phyloP scores from a whole-genome alignment of 2,329 filamentous ascomycete genomes.

The Zymoseptoria passerinii region DNA sequence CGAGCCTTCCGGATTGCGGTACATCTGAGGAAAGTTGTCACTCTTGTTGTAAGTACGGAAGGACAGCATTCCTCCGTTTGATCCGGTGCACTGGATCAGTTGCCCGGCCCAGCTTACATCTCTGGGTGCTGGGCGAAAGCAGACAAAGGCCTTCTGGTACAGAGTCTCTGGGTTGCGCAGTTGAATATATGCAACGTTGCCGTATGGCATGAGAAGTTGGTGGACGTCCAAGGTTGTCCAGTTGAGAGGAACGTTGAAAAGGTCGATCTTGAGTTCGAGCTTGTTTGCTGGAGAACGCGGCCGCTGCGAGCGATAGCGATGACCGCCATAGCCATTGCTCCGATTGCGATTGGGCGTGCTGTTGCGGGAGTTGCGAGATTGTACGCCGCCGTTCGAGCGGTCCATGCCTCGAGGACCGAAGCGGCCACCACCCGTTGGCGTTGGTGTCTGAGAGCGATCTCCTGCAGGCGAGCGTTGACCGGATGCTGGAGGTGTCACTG shows the following conservation, averaged over 20 bases:
- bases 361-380: background rate
- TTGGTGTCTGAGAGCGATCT: background rate
- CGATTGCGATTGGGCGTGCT: background rate
- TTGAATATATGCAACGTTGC: slow-evolving; percentile 16
- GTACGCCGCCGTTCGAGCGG: background rate
- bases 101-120: slow-evolving; percentile 12
- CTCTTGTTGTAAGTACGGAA: slow-evolving; percentile 4
- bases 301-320: background rate
- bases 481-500: background rate
- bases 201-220: slow-evolving; percentile 9
- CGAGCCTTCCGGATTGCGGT: slow-evolving; percentile 4
- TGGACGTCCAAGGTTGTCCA: slow-evolving; percentile 20
- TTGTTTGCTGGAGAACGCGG: slow-evolving; percentile 3
- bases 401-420: background rate
- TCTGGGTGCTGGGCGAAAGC: slow-evolving; percentile 19
- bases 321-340: background rate
- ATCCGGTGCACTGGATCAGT: slow-evolving; percentile 3
- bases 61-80: background rate
- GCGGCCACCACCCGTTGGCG: background rate
- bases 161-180: slow-evolving; percentile 4
- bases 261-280: slow-evolving; percentile 10
- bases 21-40: background rate
- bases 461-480: background rate
- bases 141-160: slow-evolving; percentile 8
- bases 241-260: slow-evolving; percentile 9